Conservation (phyloP, 192 early-diverging fungal genomes). For the Coemansia sp. region DNA sequence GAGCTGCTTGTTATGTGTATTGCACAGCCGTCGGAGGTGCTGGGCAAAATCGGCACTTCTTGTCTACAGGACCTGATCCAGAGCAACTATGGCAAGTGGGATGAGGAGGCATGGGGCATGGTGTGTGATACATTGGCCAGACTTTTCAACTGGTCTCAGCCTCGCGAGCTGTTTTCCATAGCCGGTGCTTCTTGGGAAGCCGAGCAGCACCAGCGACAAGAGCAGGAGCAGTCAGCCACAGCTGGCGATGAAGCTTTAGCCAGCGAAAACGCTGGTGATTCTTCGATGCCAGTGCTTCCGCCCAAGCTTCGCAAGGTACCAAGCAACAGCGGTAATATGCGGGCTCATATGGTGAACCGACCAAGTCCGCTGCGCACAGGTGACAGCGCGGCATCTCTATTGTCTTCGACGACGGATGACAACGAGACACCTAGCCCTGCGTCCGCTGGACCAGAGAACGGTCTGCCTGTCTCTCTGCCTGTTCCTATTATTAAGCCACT, state of each 20-base stretch:
- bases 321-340: background rate
- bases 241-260: too few relatives aligned
- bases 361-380: conserved; percentile 32
- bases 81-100: conserved; percentile 69
- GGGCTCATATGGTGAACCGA: conserved; percentile 16
- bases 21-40: conserved; percentile 87
- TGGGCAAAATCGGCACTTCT: conserved; percentile 84
- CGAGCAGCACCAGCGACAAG: too few relatives aligned
- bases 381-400: conserved; percentile 17
- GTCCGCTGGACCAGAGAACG: background rate
- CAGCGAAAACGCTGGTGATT: background rate
- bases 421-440: conserved; percentile 26
- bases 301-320: conserved; percentile 7
- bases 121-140: conserved; percentile 65
- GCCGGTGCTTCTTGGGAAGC: conserved; percentile 28
- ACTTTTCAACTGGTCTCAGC: conserved; percentile 79
- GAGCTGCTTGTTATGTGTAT: conserved; percentile 82
- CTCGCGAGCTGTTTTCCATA: conserved; percentile 52
- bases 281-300: conserved; percentile 14
- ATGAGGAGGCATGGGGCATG: conserved; percentile 67
- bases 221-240: too few relatives aligned
- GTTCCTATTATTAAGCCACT: conserved; percentile 7
- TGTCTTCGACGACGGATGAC: conserved; percentile 12
- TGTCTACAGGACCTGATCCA: conserved; percentile 89
- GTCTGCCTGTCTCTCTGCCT: background rate